These are phyloP conservation scores for Malus orientalis DNA, from an alignment of 306 rosid genomes.

Conservation along the genomic window DNA sequence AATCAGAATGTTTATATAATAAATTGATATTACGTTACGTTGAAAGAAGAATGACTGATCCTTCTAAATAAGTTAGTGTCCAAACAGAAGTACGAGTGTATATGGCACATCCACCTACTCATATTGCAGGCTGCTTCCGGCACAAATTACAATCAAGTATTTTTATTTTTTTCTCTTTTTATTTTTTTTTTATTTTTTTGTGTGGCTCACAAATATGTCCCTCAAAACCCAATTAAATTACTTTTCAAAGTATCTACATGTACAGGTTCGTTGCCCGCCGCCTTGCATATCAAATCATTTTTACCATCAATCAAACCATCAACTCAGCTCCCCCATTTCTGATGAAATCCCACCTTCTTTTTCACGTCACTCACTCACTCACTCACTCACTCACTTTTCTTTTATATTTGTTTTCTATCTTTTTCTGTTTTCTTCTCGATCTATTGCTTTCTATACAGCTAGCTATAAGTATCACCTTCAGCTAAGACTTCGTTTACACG, in stretches of 20 bases:
- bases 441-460: background rate
- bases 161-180: background rate
- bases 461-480: constrained; percentile 39
- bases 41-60: background rate
- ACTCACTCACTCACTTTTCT: constrained; percentile 10
- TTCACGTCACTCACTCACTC: constrained; percentile 25
- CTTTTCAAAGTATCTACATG: too few relatives aligned
- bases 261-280: constrained; percentile 9
- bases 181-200: too few relatives aligned
- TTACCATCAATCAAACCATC: constrained; percentile 9
- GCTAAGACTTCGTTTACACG: constrained; percentile 14
- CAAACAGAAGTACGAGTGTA: background rate
- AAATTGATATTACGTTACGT: too few relatives aligned
- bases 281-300: background rate
- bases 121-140: constrained; percentile 20
- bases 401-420: background rate
- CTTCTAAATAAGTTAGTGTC: background rate
- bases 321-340: background rate
- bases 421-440: background rate
- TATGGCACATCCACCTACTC: constrained; percentile 9
- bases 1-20: too few relatives aligned
- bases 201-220: background rate
- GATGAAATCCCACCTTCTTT: constrained; percentile 30
- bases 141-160: background rate
- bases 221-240: background rate